These are phyloP conservation scores for Fusarium temperatum DNA, from an alignment of 2,329 filamentous ascomycete genomes.

Conservation along the genomic window DNA sequence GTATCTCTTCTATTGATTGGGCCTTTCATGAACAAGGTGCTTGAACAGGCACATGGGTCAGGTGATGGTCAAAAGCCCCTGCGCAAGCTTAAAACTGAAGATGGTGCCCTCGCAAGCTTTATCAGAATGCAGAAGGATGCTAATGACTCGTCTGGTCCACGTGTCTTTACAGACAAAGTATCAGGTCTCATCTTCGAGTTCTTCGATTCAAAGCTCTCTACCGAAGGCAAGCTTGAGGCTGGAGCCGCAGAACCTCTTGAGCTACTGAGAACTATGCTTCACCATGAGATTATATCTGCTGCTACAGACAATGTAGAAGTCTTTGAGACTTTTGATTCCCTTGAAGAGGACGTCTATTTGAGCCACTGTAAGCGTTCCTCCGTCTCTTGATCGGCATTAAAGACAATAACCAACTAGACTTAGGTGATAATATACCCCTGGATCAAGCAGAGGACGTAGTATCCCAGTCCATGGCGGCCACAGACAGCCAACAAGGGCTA, in stretches of 20 bases:
- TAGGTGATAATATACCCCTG: rapidly evolving
- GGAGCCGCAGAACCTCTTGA: not conserved
- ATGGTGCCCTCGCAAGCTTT: not conserved
- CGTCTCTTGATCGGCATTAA: rapidly evolving
- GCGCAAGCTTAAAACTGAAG: not conserved
- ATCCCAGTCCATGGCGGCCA: not conserved
- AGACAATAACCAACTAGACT: not conserved
- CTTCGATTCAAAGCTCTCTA: not conserved
- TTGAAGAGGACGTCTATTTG: not conserved
- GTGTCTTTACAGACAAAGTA: not conserved
- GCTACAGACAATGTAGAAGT: not conserved
- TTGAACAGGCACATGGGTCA: not conserved
- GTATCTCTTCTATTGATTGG: not conserved
- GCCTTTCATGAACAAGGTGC: not conserved
- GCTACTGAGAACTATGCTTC: not conserved
- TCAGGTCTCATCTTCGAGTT: not conserved
- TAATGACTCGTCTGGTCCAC: rapidly evolving
- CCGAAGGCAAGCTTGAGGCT: not conserved
- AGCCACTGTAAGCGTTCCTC: not conserved
- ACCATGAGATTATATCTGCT: not conserved
- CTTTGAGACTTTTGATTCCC: rapidly evolving
- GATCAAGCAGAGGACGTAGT: not conserved
- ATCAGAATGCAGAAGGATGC: not conserved
- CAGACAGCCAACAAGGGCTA: rapidly evolving
- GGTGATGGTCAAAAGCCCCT: not conserved